Conservation (phyloP, 2,329 filamentous ascomycete species). For the Penicillium sp. region DNA sequence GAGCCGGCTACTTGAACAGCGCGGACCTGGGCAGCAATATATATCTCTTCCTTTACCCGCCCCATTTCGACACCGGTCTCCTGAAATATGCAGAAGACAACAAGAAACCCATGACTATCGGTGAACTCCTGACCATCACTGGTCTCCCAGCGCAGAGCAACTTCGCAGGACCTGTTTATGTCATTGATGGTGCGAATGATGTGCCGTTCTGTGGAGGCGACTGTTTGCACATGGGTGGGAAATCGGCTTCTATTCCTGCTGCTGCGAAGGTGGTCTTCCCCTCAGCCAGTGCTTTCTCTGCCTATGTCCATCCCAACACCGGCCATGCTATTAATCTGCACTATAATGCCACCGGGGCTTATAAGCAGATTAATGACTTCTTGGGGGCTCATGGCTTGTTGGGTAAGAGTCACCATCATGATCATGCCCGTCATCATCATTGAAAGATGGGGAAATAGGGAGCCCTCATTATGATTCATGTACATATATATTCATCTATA, state of each 20-base stretch:
- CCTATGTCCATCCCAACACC: constrained; percentile 20
- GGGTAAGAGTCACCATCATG: background rate
- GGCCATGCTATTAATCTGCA: constrained; percentile 27
- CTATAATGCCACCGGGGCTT: constrained; percentile 21
- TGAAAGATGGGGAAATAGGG: background rate
- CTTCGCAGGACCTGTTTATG: constrained; percentile 21
- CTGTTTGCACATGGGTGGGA: constrained; percentile 19
- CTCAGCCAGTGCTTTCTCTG: constrained; percentile 16
- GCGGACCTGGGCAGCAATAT: constrained; percentile 11
- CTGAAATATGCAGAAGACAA: constrained; percentile 14
- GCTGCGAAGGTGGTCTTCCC: constrained; percentile 13
- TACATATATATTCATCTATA: background rate
- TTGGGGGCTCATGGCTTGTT: constrained; percentile 1
- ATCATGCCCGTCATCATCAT: background rate
- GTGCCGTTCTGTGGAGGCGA: constrained; percentile 23
- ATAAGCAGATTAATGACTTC: constrained; percentile 15
- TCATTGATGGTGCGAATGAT: constrained; percentile 19
- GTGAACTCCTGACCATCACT: constrained; percentile 20
- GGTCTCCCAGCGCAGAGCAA: constrained; percentile 8
- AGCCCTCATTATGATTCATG: background rate
- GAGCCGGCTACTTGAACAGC: constrained; percentile 20
- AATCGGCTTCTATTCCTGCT: constrained; percentile 9
- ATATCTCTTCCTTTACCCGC: constrained; percentile 13
- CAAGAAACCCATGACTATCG: constrained; percentile 22
- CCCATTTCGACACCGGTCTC: constrained; percentile 12